Evolutionary conservation across 495 filamentous ascomycete species (phyloP).

Genomic region (Talaromyces thailandensis): DNA sequence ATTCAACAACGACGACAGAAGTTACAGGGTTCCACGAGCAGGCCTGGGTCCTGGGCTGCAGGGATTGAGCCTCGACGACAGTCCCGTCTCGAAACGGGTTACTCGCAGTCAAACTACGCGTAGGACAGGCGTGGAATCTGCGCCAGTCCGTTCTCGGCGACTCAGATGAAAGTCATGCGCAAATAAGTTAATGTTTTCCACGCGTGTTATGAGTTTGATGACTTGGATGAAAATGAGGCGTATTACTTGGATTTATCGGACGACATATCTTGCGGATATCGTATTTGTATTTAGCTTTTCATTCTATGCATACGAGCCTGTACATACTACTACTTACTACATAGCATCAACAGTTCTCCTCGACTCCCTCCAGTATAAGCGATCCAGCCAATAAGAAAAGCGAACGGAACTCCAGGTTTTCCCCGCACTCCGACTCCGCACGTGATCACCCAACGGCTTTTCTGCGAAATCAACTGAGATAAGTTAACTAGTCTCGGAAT

Average conservation of each 20-base stretch:
- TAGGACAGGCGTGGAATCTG: not conserved
- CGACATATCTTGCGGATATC: not conserved
- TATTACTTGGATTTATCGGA: not conserved
- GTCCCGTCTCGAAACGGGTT: constrained; percentile 22
- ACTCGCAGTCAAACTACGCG: constrained; percentile 34
- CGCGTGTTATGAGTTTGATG: not conserved
- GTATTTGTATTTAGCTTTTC: not conserved
- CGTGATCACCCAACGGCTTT: not conserved
- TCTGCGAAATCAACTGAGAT: too few species aligned
- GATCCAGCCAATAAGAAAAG: not conserved
- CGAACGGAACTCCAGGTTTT: not conserved
- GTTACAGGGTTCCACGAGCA: constrained; percentile 23
- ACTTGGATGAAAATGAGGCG: not conserved
- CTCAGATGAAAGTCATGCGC: not conserved
- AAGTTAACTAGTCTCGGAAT: not conserved
- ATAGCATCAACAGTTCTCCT: not conserved
- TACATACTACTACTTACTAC: too few species aligned
- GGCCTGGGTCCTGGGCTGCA: constrained; percentile 31
- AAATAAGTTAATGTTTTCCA: not conserved
- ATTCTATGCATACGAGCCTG: not conserved
- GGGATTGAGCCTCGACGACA: constrained; percentile 34
- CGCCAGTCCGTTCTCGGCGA: not conserved
- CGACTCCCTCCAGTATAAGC: too few species aligned
- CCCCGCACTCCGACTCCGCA: not conserved
- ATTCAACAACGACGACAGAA: constrained; percentile 13